Conservation (phyloP, 1,284 basidiomycete genomes). For the Tilletia setariae region DNA sequence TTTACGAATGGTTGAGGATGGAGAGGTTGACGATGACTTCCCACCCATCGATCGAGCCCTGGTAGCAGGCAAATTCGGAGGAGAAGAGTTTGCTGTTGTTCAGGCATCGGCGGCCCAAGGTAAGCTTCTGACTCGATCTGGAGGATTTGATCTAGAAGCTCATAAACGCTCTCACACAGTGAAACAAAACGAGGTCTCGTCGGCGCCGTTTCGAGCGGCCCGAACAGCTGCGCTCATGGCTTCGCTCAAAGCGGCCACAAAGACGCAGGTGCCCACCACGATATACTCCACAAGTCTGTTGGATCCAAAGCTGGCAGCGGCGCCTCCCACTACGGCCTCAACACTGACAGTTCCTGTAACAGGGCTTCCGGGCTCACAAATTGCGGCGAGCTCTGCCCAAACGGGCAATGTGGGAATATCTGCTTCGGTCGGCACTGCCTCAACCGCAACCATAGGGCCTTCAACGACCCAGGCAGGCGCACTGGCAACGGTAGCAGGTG, state of each 20-base stretch:
- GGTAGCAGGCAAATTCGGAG: slow-evolving; percentile 81
- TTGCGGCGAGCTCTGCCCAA: no score
- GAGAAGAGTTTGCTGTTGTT: slow-evolving; percentile 83
- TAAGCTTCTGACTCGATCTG: neutral
- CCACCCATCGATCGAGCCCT: slow-evolving; percentile 87
- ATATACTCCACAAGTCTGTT: neutral
- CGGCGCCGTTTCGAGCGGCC: neutral
- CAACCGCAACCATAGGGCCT: neutral
- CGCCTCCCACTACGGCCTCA: neutral
- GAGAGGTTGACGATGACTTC: slow-evolving; percentile 97
- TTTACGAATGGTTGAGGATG: slow-evolving; percentile 92
- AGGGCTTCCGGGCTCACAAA: no score
- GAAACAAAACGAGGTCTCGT: slow-evolving; percentile 11
- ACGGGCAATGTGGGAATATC: no score
- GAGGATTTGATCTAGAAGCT: no score
- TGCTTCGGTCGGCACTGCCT: no score
- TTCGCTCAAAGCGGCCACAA: neutral
- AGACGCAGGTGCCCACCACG: neutral
- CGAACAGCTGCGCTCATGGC: neutral
- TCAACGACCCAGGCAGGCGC: neutral
- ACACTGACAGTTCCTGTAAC: neutral
- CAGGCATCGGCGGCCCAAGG: slow-evolving; percentile 67
- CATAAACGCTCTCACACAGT: neutral
- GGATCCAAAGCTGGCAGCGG: neutral
- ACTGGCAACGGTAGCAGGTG: neutral